Percentiles rank a stretch among this genome's conserved stretches.
phyloP scores from a whole-genome alignment of 345 rosid species.

The Brassica incana region DNA sequence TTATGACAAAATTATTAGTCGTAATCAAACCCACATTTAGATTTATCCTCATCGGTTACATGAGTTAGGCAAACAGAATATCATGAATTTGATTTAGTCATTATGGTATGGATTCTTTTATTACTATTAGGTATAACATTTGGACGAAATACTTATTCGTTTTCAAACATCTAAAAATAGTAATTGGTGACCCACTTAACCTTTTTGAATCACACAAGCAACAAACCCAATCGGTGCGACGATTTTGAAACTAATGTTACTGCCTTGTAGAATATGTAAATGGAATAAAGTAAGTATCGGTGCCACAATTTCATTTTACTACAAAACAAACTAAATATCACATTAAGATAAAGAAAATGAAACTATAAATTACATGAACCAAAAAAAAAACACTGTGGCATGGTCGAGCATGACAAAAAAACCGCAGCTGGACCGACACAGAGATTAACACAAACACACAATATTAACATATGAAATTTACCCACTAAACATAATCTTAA shows the following conservation, averaged over 20 bases:
- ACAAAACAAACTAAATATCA: conserved; percentile 1
- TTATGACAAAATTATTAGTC: not conserved
- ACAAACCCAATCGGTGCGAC: too few species aligned
- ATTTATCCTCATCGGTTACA: not conserved
- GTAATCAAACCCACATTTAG: not conserved
- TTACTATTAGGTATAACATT: not conserved
- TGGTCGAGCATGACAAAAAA: conserved; percentile 48
- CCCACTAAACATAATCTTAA: conserved; percentile 5
- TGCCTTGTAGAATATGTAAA: not conserved
- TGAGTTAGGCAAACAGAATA: not conserved
- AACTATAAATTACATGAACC: conserved; percentile 13
- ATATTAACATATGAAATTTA: not conserved
- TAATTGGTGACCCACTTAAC: too few species aligned
- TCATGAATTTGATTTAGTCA: not conserved
- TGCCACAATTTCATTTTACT: not conserved
- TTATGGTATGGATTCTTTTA: not conserved
- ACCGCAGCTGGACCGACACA: conserved; percentile 43
- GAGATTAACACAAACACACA: conserved; percentile 13
- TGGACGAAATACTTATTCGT: not conserved
- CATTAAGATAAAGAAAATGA: conserved; percentile 7
- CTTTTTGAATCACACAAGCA: too few species aligned
- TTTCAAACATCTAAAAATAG: too few species aligned
- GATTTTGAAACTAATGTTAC: not conserved
- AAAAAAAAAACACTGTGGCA: conserved; percentile 18
- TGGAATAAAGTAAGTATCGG: not conserved